Base-by-base conservation (phyloP, 163 green algal species). In the Volvox carteri region DNA sequence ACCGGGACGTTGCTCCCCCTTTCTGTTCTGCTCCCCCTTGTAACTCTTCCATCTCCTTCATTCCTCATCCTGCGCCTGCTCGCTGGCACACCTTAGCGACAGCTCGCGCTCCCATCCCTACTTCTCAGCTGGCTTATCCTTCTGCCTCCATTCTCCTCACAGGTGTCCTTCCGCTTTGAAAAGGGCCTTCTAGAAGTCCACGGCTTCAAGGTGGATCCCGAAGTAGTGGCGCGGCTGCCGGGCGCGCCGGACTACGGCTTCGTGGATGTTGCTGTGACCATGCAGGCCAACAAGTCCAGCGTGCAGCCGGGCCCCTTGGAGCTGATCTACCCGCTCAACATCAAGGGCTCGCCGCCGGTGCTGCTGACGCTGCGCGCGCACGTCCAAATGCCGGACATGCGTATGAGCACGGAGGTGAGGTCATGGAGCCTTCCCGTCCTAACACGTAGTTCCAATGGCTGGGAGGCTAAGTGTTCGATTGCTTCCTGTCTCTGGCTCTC, bases 191-290 rank as follows among this genome's bases (percentile, higher is more conserved):
- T 98, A 41, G 93, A 96, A 67, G 48, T 89, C 21, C 89, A 83
- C 58, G 96, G 96, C 74, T 94, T 97, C 85, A 90, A 90, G 65
- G 85, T 97, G 60, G 90, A 95, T 23, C 96, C 95, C 37, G 94
- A 97, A 68, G 92, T 91, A 21, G 86, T 96, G 18, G 30, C 88
- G 19, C 95, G 95, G 85, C 91, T 98, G 50, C 88, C 93, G 3
- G 95, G 94, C 23, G 90, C 91, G 16, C 94, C 92, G 28, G 95
- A 96, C 11, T 93, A 86, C 65, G 86, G 67, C 11, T 92, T 78
- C 19, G 80, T 87, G 11, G 94, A 97, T 23, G 48, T 97, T 0
- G 79, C 89, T 19, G 60, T 97, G 35, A 96, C 93, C 5, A 81
- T 98, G 60, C 79, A 77, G 44, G 83, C 88, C 52, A 89, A 86